Evolutionary conservation across 352 stramenopile species (phyloP).

Genomic region (Phytophthora ramorum): DNA sequence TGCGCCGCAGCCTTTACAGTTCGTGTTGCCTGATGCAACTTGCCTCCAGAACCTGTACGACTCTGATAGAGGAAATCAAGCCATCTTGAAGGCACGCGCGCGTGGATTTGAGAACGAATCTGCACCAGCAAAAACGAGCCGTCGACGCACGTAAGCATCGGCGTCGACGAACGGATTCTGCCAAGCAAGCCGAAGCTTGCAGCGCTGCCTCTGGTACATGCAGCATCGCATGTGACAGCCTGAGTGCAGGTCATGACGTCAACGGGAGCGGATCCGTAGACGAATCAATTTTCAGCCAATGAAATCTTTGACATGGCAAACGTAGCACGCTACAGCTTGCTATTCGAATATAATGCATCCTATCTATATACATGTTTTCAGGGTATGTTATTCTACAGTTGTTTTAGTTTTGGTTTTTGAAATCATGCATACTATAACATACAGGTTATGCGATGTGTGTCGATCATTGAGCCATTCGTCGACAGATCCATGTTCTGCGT

Average conservation of each 20-base stretch:
- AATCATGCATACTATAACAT: not conserved
- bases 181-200: not conserved
- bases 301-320: not conserved
- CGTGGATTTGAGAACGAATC: constrained; percentile 16
- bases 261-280: not conserved
- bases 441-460: not conserved
- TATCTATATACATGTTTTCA: not conserved
- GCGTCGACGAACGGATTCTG: not conserved
- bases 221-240: not conserved
- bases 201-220: not conserved
- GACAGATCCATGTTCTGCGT: not conserved
- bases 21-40: not conserved
- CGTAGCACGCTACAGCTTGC: not conserved
- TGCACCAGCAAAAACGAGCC: constrained; percentile 1
- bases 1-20: not conserved
- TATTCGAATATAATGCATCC: not conserved
- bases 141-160: not conserved
- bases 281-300: not conserved
- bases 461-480: constrained; percentile 13
- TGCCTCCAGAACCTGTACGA: not conserved
- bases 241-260: not conserved
- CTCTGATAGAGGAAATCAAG: not conserved
- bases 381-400: not conserved
- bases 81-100: constrained; percentile 11
- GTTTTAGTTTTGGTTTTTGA: not conserved